Evolutionary conservation across 495 filamentous ascomycete species (phyloP).

Genomic region (Pseudevernia furfuracea): DNA sequence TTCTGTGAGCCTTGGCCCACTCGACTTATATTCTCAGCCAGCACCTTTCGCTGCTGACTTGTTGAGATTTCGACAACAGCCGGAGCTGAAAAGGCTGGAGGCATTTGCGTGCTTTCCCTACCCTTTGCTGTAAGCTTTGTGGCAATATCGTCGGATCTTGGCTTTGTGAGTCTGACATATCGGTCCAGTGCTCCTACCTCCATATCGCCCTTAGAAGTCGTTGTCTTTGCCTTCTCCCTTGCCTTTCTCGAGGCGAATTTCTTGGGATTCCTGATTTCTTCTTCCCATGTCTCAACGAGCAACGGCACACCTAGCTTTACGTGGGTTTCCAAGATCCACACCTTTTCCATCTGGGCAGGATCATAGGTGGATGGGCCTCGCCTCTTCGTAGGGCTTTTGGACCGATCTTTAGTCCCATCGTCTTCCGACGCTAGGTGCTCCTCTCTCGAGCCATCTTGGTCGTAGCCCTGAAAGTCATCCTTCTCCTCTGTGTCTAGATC

Average conservation of each 20-base stretch:
- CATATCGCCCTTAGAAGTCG: background rate
- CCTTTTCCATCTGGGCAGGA: slow-evolving; percentile 54
- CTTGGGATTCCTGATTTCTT: slow-evolving; percentile 48
- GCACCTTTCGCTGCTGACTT: background rate
- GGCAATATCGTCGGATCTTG: background rate
- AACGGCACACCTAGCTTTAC: slow-evolving; percentile 63
- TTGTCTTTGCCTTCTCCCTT: slow-evolving; percentile 23
- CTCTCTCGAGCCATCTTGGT: slow-evolving; percentile 40
- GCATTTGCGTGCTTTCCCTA: background rate
- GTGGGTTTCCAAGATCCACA: slow-evolving; percentile 71
- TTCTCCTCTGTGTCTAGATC: slow-evolving; percentile 63
- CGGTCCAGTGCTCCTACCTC: slow-evolving; percentile 19
- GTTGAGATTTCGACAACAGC: background rate
- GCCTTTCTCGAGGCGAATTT: slow-evolving; percentile 30
- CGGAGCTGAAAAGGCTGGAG: background rate
- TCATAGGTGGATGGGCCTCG: slow-evolving; percentile 58
- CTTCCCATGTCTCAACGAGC: slow-evolving; percentile 72
- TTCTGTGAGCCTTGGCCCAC: slow-evolving; percentile 7
- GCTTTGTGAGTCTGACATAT: slow-evolving; percentile 24
- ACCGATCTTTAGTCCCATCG: slow-evolving; percentile 26
- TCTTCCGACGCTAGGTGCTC: slow-evolving; percentile 31
- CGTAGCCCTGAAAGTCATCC: slow-evolving; percentile 41
- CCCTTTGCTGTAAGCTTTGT: background rate
- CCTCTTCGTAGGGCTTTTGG: slow-evolving; percentile 39
- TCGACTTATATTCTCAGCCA: slow-evolving; percentile 6